A percentile compares a stretch with the other conserved stretches of the same genome.
These are phyloP conservation scores for Fusarium marasasianum DNA, from an alignment of 2,329 filamentous ascomycete species.

Conservation along the genomic window DNA sequence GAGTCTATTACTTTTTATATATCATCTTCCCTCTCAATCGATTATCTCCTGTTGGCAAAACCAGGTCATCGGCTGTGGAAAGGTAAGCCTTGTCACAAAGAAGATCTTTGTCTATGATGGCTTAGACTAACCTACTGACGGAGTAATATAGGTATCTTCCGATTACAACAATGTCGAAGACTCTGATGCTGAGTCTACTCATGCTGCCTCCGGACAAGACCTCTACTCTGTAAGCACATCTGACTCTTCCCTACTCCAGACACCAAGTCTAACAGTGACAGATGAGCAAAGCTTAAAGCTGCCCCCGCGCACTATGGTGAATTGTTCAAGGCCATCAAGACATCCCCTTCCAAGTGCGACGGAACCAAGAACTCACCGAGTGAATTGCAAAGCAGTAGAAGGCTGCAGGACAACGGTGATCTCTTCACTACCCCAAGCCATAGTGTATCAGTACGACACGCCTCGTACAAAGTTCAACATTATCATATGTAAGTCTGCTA, in stretches of 20 bases:
- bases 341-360: too few species aligned
- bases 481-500: not conserved
- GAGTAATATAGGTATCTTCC: not conserved
- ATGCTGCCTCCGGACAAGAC: fast-evolving
- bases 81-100: not conserved
- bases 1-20: not conserved
- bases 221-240: not conserved
- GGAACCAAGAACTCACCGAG: not conserved
- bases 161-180: not conserved
- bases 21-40: not conserved
- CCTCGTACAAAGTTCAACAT: not conserved
- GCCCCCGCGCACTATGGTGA: not conserved
- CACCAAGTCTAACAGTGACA: not conserved
- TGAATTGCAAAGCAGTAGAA: not conserved
- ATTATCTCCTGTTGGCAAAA: too few species aligned
- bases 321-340: not conserved
- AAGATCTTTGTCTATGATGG: not conserved
- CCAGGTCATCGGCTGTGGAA: not conserved
- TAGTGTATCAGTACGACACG: not conserved
- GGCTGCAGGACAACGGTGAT: not conserved
- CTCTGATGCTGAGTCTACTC: fast-evolving
- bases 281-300: not conserved
- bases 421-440: too few species aligned
- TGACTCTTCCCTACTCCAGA: not conserved
- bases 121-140: not conserved